Percentiles rank a stretch among this genome's conserved stretches.
Conservation (phyloP, 495 filamentous ascomycete species). For the Penicillium canescens region DNA sequence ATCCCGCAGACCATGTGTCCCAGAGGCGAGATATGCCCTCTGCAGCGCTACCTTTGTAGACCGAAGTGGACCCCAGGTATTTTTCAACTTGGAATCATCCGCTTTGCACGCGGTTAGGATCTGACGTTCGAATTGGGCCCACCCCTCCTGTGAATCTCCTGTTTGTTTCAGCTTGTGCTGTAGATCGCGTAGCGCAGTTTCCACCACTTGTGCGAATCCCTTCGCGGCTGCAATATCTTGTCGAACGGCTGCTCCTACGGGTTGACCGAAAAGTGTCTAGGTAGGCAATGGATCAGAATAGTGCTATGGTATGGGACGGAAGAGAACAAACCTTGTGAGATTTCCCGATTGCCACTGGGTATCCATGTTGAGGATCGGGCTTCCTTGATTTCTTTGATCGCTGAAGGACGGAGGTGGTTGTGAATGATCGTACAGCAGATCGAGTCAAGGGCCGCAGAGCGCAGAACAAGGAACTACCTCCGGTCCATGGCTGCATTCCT, state of each 20-base stretch:
- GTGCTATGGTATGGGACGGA: background rate
- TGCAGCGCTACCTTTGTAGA: conserved; percentile 44
- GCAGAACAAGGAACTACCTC: conserved; percentile 39
- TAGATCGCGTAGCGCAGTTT: conserved; percentile 26
- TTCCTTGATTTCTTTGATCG: conserved; percentile 21
- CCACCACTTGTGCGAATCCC: conserved; percentile 33
- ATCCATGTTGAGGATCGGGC: background rate
- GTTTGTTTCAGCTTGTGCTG: conserved; percentile 15
- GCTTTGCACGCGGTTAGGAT: conserved; percentile 35
- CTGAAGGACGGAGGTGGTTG: conserved; percentile 31
- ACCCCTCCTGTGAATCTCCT: conserved; percentile 17
- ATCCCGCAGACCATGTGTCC: conserved; percentile 45
- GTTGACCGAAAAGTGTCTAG: background rate
- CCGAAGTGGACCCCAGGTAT: conserved; percentile 16
- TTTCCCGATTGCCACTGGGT: background rate
- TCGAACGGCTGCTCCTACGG: conserved; percentile 2
- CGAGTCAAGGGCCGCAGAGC: conserved; percentile 27
- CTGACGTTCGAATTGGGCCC: conserved; percentile 39
- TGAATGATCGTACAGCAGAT: conserved; percentile 30
- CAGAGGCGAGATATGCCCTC: conserved; percentile 53
- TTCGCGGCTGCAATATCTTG: conserved; percentile 13
- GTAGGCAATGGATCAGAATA: background rate
- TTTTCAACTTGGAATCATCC: conserved; percentile 19
- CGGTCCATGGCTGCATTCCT: conserved; percentile 44
- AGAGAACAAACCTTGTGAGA: background rate